Evolutionary conservation across 106 monocot genomes (phyloP), one percentile per base, ranked within the genome.

Genomic region (Dioscorea dumetorum): DNA sequence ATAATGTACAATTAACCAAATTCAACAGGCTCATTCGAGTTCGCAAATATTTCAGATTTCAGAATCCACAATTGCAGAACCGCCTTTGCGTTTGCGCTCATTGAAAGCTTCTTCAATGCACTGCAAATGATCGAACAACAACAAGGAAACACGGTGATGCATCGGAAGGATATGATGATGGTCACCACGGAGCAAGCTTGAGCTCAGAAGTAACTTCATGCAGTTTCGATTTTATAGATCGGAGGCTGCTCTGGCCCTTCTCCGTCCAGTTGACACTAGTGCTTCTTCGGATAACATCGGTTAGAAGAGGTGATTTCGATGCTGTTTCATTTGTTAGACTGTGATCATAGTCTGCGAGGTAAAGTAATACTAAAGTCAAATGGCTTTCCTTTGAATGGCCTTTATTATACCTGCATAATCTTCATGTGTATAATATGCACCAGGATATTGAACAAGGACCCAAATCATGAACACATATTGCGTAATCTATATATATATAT

Each of bases 341-440:
- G 41, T 84, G 87, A 4, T 75, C 91, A 70, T 91, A 91, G 57
- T 87, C 91, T 91, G 81, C 62, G 70, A 24, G 62, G 50, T 28
- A 28, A 62, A 68, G 17, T 0, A 16, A 18, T 56, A 5, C 19
- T 56, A 56, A 2, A 56, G 4, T 56, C 54, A 41, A 41, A 28
- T 41, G 10, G 2, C 13, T 18, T 16, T 4, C 10, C 19, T 0
- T 4, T 3, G 5, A 56, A 18, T 19, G 16, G n/a, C n/a, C 10
- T 11, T 56, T 9, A 56, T 16, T 56, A 5, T 4, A 3, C 13
- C 4, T 4, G 13, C 8, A 56, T 56, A 56, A 56, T 4, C 3
- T n/a, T 5, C 4, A 56, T 18, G 15, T 28, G 54, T 56, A 56
- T 19, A 56, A 18, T 4, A 18, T 18, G 2, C 19, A 56, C 12